Conservation (phyloP, 495 filamentous ascomycete genomes). For the Pyronema domesticum region DNA sequence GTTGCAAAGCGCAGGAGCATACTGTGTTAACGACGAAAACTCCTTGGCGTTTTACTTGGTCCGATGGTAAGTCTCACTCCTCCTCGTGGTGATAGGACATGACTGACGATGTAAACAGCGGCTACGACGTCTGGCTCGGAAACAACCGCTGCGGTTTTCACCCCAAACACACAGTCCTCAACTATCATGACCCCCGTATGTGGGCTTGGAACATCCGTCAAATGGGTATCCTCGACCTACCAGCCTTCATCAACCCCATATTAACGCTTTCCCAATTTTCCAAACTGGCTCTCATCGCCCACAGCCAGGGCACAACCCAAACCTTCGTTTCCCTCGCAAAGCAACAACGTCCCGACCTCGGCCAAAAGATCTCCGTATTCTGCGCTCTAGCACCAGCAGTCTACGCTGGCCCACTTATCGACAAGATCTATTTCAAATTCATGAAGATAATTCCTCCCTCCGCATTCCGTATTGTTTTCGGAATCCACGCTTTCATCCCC, state of each 20-base stretch:
- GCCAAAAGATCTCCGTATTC: constrained; percentile 71
- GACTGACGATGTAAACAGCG: constrained; percentile 25
- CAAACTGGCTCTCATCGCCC: constrained; percentile 67
- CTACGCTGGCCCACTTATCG: constrained; percentile 74
- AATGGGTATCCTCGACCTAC: constrained; percentile 82
- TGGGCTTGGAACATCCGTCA: constrained; percentile 95
- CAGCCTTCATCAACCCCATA: constrained; percentile 70
- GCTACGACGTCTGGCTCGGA: constrained; percentile 94
- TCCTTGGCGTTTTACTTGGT: constrained; percentile 81
- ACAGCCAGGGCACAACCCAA: constrained; percentile 85
- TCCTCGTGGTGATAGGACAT: neutral
- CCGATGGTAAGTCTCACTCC: constrained; percentile 36
- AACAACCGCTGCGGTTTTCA: constrained; percentile 83
- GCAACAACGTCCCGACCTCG: constrained; percentile 78
- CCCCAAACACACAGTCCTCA: constrained; percentile 55
- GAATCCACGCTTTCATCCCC: constrained; percentile 88
- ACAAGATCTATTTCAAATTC: constrained; percentile 81
- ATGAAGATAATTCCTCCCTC: constrained; percentile 61
- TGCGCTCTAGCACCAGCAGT: constrained; percentile 84
- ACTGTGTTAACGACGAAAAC: constrained; percentile 77
- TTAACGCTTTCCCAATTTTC: constrained; percentile 66
- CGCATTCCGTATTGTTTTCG: constrained; percentile 69
- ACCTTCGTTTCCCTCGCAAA: constrained; percentile 81
- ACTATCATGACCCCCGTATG: constrained; percentile 69
- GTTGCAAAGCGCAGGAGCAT: constrained; percentile 73